phyloP scores from a whole-genome alignment of 73 alveolate genomes.

The Effrenium voratum region DNA sequence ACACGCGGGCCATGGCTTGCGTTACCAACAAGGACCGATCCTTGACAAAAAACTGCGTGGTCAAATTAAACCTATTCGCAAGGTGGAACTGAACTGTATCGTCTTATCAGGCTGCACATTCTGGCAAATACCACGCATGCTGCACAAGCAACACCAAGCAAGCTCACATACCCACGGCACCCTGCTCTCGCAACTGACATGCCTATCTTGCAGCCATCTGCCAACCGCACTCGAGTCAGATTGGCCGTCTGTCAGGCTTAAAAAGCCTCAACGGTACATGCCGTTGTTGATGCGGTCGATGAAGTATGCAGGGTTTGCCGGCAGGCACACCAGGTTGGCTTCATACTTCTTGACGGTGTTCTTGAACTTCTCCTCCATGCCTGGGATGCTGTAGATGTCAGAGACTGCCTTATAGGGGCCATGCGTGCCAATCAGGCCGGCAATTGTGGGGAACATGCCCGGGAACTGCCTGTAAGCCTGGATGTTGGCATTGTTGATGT shows the following conservation, averaged over 20 bases:
- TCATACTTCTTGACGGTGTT: constrained; percentile 66
- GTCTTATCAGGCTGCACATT: too few relatives aligned
- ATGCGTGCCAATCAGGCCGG: constrained; percentile 89
- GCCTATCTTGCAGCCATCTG: too few relatives aligned
- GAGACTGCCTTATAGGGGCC: constrained; percentile 92
- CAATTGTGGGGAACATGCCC: constrained; percentile 89
- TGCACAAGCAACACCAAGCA: too few relatives aligned
- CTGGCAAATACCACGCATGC: too few relatives aligned
- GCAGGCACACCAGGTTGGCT: constrained; percentile 90
- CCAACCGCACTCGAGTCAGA: too few relatives aligned
- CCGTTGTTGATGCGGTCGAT: constrained; percentile 94
- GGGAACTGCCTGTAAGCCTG: constrained; percentile 94
- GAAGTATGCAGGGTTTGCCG: constrained; percentile 87
- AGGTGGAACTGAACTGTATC: too few relatives aligned
- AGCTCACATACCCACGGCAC: too few relatives aligned
- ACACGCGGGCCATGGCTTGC: constrained; percentile 63
- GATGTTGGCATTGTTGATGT: constrained; percentile 94
- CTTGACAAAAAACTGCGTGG: constrained; percentile 45
- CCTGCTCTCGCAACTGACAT: too few relatives aligned
- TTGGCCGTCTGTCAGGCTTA: background rate
- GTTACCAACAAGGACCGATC: background rate
- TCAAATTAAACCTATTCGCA: too few relatives aligned
- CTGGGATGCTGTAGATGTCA: constrained; percentile 82
- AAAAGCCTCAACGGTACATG: constrained; percentile 67
- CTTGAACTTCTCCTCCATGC: constrained; percentile 72